Evolutionary conservation across 768 basidiomycete species (phyloP), one percentile per base, ranked within the genome.

Genomic region (Hericium coralloides): DNA sequence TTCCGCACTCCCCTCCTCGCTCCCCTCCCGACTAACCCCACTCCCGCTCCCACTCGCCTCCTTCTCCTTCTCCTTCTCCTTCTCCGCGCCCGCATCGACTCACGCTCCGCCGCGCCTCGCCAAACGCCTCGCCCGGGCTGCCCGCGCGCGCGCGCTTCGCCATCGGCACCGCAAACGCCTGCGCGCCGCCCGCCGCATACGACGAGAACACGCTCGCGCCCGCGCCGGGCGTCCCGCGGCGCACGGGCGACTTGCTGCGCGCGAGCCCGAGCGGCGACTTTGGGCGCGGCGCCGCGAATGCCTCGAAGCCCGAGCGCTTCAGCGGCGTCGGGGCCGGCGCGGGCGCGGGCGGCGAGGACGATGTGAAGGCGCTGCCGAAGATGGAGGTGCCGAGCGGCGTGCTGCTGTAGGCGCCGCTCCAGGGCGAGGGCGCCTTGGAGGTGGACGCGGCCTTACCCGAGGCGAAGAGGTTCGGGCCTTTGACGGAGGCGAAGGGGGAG

Each of bases 401-500:
- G 26, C 53, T 41, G 12, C 38, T n/a, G 53, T 7, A 20, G 7
- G 38, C 38, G 26, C 26, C 37, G 36, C 52, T 54, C 38, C 62
- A 66, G 20, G 68, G 68, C 36, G 73, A 63, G 41, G 67, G 60
- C 31, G 67, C 57, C 14, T 66, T 58, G 18, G 72, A 59, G 38
- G 77, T 64, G 23, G 58, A 43, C 3, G 63, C 74, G 75, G 53
- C 76, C 59, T 53, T 67, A 47, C 38, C 31, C 60, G 15, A 7
- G 58, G 59, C 67, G 55, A 80, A 76, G 25, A 78, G 60, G 65
- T 79, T 87, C 58, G 84, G 79, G 49, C 87, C 89, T 62, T 84
- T 88, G 65, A 87, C 82, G 49, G 79, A 70, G 14, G 85, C 82
- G 64, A 91, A 91, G 4, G 89, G 88, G 2, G 89, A 90, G 55